Base-by-base conservation (phyloP, 805 yeast genomes). In the Candida nanaspora region DNA sequence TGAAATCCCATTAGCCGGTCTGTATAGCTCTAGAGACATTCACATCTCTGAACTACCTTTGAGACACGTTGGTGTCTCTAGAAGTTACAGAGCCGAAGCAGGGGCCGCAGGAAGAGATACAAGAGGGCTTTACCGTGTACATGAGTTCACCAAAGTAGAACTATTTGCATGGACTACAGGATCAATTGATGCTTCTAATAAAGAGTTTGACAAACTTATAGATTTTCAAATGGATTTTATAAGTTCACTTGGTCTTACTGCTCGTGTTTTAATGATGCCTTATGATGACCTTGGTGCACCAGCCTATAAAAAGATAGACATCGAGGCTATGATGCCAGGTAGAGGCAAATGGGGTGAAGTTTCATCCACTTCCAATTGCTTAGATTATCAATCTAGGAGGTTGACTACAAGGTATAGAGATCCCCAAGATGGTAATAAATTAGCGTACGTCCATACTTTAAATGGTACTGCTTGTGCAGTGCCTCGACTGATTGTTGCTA, bases 311-410 rank as follows among this genome's bases (percentile, higher is more conserved):
- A 93, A 93, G 58, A 86, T 80, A 56, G 98, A 93, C 52, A 86
- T 89, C 42, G 98, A 93, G 62, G 96, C 89, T 0, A 86, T 95
- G 88, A 91, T 93, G 98, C 98, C 98, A 0, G 97, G 98, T 2
- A 75, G 96, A 51, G 89, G 86, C 1, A 39, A 55, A 15, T 91
- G 95, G 86, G 98, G 98, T 4, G 98, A 93, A 57, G 70, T 93
- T 26, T 80, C 95, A 1, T 86, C 96, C 23, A 73, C 94, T 1
- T 88, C 97, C 2, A 91, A 89, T 56, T 93, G 98, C 60, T 76
- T 87, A 3, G 97, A 89, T 49, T 93, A 76, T 59, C 98, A 93
- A 63, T 66, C 95, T 7, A 72, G 96, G 59, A 72, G 98, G 52
- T 69, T 93, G 50, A 80, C 81, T 31, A 82, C 94, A 6, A 75